A percentile compares a stretch with the other conserved stretches of the same genome.
phyloP scores from a whole-genome alignment of 768 basidiomycete species.

The Pholiota conissans region DNA sequence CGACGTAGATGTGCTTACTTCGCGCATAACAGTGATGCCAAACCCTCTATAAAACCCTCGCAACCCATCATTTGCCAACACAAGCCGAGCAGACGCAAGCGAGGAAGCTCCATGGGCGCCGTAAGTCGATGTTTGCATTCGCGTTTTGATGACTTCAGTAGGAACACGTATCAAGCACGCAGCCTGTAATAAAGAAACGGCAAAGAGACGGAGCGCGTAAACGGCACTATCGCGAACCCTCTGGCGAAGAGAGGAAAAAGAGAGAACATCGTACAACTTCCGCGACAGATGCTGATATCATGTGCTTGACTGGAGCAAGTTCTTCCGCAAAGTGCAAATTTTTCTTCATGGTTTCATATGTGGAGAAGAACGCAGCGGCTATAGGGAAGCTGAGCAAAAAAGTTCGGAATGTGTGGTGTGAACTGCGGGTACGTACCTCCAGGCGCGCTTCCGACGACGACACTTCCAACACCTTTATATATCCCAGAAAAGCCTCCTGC shows the following conservation, averaged over 20 bases:
- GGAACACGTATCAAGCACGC: slow-evolving; percentile 94
- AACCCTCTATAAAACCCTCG: slow-evolving; percentile 86
- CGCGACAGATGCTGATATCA: slow-evolving; percentile 58
- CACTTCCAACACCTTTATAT: slow-evolving; percentile 93
- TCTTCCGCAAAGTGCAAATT: slow-evolving; percentile 60
- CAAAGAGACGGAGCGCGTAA: slow-evolving; percentile 13
- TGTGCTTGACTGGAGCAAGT: slow-evolving; percentile 59
- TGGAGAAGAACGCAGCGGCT: slow-evolving; percentile 96
- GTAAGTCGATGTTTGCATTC: slow-evolving; percentile 85
- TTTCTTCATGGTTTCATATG: slow-evolving; percentile 87
- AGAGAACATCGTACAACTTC: slow-evolving; percentile 51
- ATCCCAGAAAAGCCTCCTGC: slow-evolving; percentile 90
- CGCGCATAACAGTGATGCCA: slow-evolving; percentile 67
- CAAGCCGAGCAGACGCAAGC: slow-evolving; percentile 52
- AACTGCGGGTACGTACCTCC: slow-evolving; percentile 60
- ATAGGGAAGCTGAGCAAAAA: slow-evolving; percentile 2
- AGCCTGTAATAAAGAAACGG: slow-evolving; percentile 42
- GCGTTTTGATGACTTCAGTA: slow-evolving; percentile 94
- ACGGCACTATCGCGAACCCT: slow-evolving; percentile 39
- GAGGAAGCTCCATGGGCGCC: slow-evolving; percentile 57
- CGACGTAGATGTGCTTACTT: slow-evolving; percentile 31
- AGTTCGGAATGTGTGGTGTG: not conserved
- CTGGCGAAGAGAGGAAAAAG: slow-evolving; percentile 43
- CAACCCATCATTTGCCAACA: slow-evolving; percentile 63
- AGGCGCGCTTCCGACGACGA: slow-evolving; percentile 92